These are phyloP conservation scores for Fusarium floridanum DNA, from an alignment of 2,329 filamentous ascomycete genomes.

Conservation along the genomic window DNA sequence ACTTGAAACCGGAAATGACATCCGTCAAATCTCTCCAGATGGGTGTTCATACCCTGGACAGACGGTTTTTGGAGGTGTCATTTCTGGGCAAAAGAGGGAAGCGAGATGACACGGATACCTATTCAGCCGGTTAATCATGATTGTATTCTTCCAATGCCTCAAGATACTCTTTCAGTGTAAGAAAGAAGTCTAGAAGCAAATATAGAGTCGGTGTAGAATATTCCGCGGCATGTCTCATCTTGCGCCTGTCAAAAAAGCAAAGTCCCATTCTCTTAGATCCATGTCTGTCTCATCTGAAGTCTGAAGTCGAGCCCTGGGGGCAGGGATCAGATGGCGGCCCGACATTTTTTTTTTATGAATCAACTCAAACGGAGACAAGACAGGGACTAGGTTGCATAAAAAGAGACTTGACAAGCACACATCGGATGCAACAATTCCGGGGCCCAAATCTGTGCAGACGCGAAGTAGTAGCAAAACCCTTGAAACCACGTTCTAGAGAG, in stretches of 20 bases:
- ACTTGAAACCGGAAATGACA: slow-evolving; percentile 34
- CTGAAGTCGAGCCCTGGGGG: background rate
- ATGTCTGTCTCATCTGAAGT: slow-evolving; percentile 5
- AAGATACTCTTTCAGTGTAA: background rate
- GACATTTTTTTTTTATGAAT: background rate
- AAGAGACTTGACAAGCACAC: background rate
- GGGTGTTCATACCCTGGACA: slow-evolving; percentile 15
- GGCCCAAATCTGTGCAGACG: background rate
- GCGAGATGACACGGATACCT: slow-evolving; percentile 33
- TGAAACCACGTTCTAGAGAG: background rate
- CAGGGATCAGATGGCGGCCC: background rate
- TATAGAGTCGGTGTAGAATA: background rate
- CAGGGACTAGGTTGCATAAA: background rate
- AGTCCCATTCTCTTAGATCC: background rate
- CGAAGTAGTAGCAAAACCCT: background rate
- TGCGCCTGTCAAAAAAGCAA: background rate
- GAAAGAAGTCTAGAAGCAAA: background rate
- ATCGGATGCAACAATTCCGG: background rate
- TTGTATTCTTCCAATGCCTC: background rate
- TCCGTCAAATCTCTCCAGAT: background rate
- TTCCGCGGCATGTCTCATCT: background rate
- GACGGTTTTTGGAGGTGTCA: slow-evolving; percentile 25
- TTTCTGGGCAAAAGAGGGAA: slow-evolving; percentile 23
- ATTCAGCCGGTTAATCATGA: slow-evolving; percentile 26
- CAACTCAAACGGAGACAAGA: background rate